Percentiles rank a stretch among this genome's conserved stretches.
phyloP scores from a whole-genome alignment of 2,329 filamentous ascomycete genomes.

The Clarireedia paspali region DNA sequence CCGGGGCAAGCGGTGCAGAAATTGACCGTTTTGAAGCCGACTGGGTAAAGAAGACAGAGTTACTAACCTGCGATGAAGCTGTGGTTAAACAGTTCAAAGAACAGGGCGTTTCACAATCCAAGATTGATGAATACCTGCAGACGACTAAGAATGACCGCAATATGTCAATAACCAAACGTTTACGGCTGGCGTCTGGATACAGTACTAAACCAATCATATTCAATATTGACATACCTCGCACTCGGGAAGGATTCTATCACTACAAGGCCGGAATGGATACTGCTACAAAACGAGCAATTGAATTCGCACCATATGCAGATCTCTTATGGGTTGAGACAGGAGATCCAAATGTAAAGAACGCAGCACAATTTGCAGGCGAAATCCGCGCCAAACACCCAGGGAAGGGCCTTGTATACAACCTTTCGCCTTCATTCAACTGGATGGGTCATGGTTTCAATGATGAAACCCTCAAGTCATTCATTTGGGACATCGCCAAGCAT shows the following conservation, averaged over 20 bases:
- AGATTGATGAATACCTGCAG: slow-evolving; percentile 60
- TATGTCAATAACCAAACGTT: slow-evolving; percentile 70
- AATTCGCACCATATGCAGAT: slow-evolving; percentile 87
- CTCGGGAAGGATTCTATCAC: slow-evolving; percentile 90
- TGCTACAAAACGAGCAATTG: slow-evolving; percentile 87
- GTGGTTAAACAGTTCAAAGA: slow-evolving; percentile 65
- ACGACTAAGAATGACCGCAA: slow-evolving; percentile 57
- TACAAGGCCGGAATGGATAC: slow-evolving; percentile 76
- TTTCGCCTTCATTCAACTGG: slow-evolving; percentile 98
- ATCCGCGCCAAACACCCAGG: slow-evolving; percentile 64
- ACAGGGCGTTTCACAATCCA: slow-evolving; percentile 55
- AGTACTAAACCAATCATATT: slow-evolving; percentile 67
- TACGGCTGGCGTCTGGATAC: slow-evolving; percentile 61
- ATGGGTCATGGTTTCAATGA: slow-evolving; percentile 88
- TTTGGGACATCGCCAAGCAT: slow-evolving; percentile 91
- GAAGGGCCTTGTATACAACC: slow-evolving; percentile 93
- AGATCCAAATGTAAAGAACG: slow-evolving; percentile 74
- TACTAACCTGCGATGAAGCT: slow-evolving; percentile 90
- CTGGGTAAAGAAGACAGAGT: slow-evolving; percentile 80
- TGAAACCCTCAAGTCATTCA: slow-evolving; percentile 76
- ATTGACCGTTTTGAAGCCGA: slow-evolving; percentile 79
- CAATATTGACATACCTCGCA: slow-evolving; percentile 86
- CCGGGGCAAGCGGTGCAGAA: slow-evolving; percentile 68
- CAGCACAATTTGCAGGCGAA: slow-evolving; percentile 63
- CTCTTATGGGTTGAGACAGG: slow-evolving; percentile 97